These are phyloP conservation scores for Dicorynia guianensis DNA, from an alignment of 306 rosid genomes.

Conservation along the genomic window DNA sequence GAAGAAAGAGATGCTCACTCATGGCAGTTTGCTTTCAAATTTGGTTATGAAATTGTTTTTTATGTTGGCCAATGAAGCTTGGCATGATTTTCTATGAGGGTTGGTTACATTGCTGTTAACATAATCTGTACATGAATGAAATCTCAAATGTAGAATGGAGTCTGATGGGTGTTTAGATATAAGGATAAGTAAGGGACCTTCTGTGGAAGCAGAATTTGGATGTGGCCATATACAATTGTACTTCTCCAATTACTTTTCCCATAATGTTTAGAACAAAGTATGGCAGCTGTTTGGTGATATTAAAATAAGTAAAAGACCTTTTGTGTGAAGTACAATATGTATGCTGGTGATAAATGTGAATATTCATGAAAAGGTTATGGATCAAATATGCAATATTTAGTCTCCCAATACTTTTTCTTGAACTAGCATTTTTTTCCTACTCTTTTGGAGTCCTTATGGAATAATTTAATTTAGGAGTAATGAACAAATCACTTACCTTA, in stretches of 20 bases:
- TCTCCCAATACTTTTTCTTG: background rate
- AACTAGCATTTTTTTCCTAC: background rate
- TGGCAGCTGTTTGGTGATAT: background rate
- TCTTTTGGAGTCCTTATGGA: background rate
- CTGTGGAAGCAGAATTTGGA: background rate
- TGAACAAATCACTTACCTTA: background rate
- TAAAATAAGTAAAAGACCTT: background rate
- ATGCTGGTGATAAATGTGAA: background rate
- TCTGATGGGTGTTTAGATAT: background rate
- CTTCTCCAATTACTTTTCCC: too few relatives aligned
- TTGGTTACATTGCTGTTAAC: background rate
- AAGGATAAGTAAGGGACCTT: background rate
- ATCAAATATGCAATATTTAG: background rate
- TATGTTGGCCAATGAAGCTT: background rate
- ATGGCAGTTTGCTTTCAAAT: background rate
- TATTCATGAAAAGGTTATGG: background rate
- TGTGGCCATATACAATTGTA: too few relatives aligned
- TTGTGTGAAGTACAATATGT: background rate
- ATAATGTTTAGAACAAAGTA: background rate
- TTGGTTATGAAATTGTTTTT: too few relatives aligned
- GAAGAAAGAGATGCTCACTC: background rate
- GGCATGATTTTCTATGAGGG: background rate
- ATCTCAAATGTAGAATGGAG: background rate
- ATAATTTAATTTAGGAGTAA: background rate
- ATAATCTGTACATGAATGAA: slow-evolving; percentile 1